A percentile compares a stretch with the other conserved stretches of the same genome.
Evolutionary conservation across 148 eudicot genomes (phyloP).

Genomic region (Cornus kousa): DNA sequence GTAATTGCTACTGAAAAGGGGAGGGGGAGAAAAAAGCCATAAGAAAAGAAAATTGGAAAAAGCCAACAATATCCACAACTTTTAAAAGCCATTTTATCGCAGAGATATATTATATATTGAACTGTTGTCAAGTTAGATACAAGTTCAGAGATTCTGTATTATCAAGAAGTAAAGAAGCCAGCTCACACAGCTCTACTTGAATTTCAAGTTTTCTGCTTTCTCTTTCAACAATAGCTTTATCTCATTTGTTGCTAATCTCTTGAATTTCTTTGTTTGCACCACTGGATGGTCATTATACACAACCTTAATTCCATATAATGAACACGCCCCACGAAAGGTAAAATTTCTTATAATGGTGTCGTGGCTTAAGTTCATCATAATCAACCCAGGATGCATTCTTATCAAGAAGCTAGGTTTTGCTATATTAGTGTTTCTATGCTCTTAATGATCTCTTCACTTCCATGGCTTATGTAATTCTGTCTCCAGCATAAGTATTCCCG

Average conservation of each 20-base stretch:
- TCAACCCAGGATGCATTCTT: background rate
- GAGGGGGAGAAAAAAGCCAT: background rate
- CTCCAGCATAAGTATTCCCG: background rate
- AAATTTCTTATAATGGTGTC: too few species aligned
- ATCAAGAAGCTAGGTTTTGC: background rate
- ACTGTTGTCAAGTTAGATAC: constrained; percentile 5
- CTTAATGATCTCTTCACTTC: background rate
- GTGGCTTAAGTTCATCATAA: background rate
- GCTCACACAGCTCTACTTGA: background rate
- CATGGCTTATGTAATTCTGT: background rate
- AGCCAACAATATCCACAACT: constrained; percentile 2
- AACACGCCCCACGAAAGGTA: background rate
- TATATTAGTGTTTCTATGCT: background rate
- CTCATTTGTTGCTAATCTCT: background rate
- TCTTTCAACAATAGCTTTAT: background rate
- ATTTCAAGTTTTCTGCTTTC: background rate
- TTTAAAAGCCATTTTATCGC: background rate
- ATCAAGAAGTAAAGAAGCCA: background rate
- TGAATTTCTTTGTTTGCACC: background rate
- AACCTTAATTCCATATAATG: background rate
- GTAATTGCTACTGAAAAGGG: background rate
- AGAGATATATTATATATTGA: background rate
- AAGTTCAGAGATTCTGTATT: constrained; percentile 6
- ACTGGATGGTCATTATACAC: background rate
- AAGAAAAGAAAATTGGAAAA: background rate